Conservation (phyloP, 1,284 basidiomycete genomes). For the Apiotrichum mycotoxinovorans region DNA sequence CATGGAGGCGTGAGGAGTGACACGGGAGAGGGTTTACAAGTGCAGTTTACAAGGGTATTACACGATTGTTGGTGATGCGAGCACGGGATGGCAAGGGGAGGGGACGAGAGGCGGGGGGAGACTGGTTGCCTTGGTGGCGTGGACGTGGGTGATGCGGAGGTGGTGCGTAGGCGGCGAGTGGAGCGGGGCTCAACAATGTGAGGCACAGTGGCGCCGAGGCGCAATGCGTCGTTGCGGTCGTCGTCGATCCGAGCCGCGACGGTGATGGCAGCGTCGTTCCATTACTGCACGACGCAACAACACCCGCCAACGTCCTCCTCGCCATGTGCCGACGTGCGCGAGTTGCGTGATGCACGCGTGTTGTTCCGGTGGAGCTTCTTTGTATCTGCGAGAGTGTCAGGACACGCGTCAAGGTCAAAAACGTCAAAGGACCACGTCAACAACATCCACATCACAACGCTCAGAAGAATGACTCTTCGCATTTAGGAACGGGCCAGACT, state of each 20-base stretch:
- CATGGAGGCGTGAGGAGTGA: neutral
- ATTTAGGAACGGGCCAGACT: too few species aligned
- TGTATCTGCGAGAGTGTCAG: neutral
- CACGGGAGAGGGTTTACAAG: too few species aligned
- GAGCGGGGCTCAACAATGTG: too few species aligned
- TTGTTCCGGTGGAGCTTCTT: slow-evolving; percentile 15
- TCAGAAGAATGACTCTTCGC: too few species aligned
- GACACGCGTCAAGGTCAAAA: too few species aligned
- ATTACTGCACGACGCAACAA: slow-evolving; percentile 43
- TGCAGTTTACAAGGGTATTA: neutral
- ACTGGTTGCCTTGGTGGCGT: too few species aligned
- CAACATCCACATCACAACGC: too few species aligned
- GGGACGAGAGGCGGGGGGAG: neutral
- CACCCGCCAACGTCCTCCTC: slow-evolving; percentile 41
- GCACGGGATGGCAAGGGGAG: neutral
- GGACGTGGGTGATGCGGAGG: too few species aligned
- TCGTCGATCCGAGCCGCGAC: neutral
- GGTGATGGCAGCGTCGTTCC: neutral
- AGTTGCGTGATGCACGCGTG: slow-evolving; percentile 10
- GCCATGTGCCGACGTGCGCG: slow-evolving; percentile 2
- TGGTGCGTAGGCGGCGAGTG: too few species aligned
- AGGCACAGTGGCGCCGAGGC: too few species aligned
- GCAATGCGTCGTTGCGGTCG: neutral
- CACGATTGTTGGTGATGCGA: neutral
- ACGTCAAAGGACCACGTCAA: neutral